A percentile compares a stretch with the other conserved stretches of the same genome.
phyloP scores from a whole-genome alignment of 768 basidiomycete species.

The Russula vinacea region DNA sequence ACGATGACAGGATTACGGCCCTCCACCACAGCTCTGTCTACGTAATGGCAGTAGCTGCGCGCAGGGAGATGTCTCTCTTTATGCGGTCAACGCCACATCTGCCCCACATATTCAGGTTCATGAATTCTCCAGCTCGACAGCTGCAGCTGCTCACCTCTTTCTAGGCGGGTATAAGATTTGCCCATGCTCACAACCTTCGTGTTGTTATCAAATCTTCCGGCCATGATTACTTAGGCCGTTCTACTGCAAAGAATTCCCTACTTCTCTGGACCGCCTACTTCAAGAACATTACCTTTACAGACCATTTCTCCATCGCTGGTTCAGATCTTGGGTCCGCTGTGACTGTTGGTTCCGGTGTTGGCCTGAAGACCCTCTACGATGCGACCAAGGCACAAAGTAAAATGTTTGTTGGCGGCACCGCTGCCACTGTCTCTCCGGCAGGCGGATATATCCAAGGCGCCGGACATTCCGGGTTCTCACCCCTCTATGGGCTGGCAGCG shows the following conservation, averaged over 20 bases:
- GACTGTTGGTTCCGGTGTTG: constrained; percentile 32
- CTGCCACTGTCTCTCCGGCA: constrained; percentile 30
- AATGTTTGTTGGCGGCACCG: constrained; percentile 32
- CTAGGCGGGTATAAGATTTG: constrained; percentile 37
- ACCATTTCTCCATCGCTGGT: constrained; percentile 28
- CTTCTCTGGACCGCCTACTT: constrained; percentile 44
- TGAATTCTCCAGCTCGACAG: no score
- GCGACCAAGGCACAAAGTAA: constrained; percentile 28
- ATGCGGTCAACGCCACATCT: constrained; percentile 26
- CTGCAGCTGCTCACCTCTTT: neutral
- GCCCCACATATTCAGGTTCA: constrained; percentile 24
- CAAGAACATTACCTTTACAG: constrained; percentile 37
- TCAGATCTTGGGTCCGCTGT: constrained; percentile 33
- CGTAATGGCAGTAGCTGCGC: constrained; percentile 22
- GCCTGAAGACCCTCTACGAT: constrained; percentile 25
- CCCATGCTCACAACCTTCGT: constrained; percentile 35
- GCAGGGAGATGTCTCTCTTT: constrained; percentile 26
- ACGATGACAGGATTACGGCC: constrained; percentile 7
- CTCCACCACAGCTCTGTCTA: constrained; percentile 22
- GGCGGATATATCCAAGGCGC: constrained; percentile 34
- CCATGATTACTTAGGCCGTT: constrained; percentile 47
- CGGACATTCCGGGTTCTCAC: constrained; percentile 32
- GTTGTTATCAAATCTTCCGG: constrained; percentile 38
- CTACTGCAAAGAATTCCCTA: constrained; percentile 42
- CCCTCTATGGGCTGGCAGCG: constrained; percentile 30